phyloP scores from a whole-genome alignment of 192 early-diverging fungal species.

The Linnemannia elongata region DNA sequence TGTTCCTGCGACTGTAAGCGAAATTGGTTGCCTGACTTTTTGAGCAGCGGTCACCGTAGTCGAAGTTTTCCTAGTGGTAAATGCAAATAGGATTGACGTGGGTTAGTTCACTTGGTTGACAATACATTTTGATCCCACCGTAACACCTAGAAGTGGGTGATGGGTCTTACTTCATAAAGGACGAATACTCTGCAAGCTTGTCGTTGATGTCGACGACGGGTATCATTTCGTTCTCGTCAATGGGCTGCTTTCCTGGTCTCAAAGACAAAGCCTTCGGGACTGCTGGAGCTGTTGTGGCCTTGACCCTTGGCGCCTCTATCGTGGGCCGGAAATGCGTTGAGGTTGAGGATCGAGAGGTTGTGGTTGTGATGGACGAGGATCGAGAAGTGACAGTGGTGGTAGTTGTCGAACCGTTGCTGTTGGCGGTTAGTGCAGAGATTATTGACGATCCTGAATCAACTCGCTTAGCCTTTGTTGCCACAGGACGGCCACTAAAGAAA shows the following conservation, averaged over 20 bases:
- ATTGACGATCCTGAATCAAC: conserved; percentile 16
- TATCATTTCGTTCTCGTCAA: conserved; percentile 40
- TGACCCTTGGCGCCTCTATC: conserved; percentile 48
- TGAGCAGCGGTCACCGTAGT: conserved; percentile 2
- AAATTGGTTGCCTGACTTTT: conserved; percentile 36
- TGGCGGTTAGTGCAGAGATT: background rate
- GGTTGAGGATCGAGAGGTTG: background rate
- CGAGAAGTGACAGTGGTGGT: background rate
- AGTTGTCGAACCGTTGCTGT: background rate
- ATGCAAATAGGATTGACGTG: too few relatives aligned
- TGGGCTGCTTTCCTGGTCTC: conserved; percentile 30
- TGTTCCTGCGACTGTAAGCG: conserved; percentile 42
- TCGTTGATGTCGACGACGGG: conserved; percentile 50
- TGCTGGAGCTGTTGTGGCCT: conserved; percentile 44
- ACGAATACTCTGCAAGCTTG: conserved; percentile 51
- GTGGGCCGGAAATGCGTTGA: conserved; percentile 22
- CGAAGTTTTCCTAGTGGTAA: conserved; percentile 34
- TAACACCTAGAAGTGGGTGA: background rate
- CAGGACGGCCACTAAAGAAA: conserved; percentile 12
- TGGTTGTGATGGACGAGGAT: background rate
- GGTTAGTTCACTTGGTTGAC: background rate
- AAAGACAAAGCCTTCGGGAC: conserved; percentile 34
- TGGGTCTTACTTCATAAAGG: conserved; percentile 47
- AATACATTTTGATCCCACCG: background rate
- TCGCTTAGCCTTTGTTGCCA: conserved; percentile 16